These are phyloP conservation scores for Colletotrichum horii DNA, from an alignment of 2,329 filamentous ascomycete genomes.

Conservation along the genomic window DNA sequence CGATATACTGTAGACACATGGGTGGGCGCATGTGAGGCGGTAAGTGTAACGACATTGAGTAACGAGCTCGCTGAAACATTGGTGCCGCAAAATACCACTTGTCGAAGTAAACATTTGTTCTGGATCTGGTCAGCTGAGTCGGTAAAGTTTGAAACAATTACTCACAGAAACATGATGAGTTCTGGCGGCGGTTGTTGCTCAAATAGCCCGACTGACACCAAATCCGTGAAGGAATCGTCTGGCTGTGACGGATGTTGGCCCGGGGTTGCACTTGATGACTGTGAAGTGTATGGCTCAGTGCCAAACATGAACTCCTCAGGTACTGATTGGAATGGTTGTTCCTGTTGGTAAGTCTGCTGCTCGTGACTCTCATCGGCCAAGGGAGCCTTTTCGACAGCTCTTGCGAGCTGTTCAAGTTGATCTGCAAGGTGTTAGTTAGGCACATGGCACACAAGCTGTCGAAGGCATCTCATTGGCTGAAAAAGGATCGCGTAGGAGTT, in stretches of 20 bases:
- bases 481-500: background rate
- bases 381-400: slow-evolving; percentile 24
- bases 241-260: background rate
- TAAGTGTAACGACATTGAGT: slow-evolving; percentile 13
- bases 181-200: slow-evolving; percentile 32
- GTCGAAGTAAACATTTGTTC: slow-evolving; percentile 24
- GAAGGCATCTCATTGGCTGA: background rate
- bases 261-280: background rate
- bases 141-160: background rate
- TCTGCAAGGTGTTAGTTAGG: slow-evolving; percentile 23
- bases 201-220: slow-evolving; percentile 30
- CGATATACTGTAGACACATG: slow-evolving; percentile 26
- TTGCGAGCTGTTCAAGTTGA: background rate
- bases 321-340: background rate
- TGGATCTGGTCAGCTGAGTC: background rate
- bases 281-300: background rate
- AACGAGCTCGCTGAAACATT: slow-evolving; percentile 22
- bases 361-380: background rate
- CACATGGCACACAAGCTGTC: slow-evolving; percentile 10
- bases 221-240: slow-evolving; percentile 11
- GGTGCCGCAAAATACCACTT: slow-evolving; percentile 22
- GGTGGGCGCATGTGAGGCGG: slow-evolving; percentile 25
- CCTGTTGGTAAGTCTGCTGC: slow-evolving; percentile 1
- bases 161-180: slow-evolving; percentile 32
- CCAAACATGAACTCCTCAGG: background rate